Conservation (phyloP, 345 rosid species). For the Salix viminalis region DNA sequence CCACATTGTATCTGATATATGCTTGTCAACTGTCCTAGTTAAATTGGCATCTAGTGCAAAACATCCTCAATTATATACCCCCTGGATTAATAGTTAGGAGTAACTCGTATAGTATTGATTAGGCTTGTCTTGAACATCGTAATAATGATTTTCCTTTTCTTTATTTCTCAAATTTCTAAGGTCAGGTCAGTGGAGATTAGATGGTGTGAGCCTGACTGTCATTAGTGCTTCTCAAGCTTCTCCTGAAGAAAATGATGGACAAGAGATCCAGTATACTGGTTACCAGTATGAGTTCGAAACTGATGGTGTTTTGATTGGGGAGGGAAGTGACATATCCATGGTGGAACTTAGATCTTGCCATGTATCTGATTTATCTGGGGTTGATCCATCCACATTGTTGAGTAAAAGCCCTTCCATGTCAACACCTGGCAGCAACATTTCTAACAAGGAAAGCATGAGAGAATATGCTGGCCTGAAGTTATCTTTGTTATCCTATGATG, state of each 20-base stretch:
- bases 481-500: constrained; percentile 58
- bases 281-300: constrained; percentile 51
- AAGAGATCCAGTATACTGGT: constrained; percentile 21
- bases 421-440: constrained; percentile 10
- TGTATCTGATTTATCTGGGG: constrained; percentile 40
- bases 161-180: constrained; percentile 19
- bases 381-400: constrained; percentile 24
- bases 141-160: constrained; percentile 2
- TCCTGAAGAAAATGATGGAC: constrained; percentile 16
- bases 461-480: constrained; percentile 72
- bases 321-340: constrained; percentile 56
- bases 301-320: constrained; percentile 72
- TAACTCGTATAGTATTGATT: neutral
- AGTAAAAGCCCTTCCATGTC: constrained; percentile 25
- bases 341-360: constrained; percentile 57
- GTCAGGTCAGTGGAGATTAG: constrained; percentile 93
- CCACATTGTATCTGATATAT: neutral
- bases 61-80: neutral
- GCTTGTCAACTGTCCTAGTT: neutral
- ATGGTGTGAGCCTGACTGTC: constrained; percentile 42
- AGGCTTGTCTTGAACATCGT: neutral
- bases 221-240: constrained; percentile 27
- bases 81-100: neutral
- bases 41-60: neutral
- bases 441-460: constrained; percentile 78